These are phyloP conservation scores for Coffea eugenioides DNA, from an alignment of 257 asterid genomes.

Conservation along the genomic window DNA sequence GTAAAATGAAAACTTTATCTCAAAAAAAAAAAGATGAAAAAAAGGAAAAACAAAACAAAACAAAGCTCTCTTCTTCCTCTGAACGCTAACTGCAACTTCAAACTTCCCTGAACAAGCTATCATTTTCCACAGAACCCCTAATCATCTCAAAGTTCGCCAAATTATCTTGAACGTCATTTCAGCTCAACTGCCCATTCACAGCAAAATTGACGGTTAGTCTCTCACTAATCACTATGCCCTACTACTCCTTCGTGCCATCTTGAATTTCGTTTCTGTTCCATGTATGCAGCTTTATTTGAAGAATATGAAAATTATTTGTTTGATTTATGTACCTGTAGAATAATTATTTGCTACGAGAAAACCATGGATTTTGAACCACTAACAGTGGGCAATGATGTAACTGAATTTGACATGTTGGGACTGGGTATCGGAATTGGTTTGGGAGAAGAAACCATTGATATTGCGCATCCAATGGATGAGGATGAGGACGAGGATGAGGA, in stretches of 20 bases:
- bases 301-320: not conserved
- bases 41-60: not conserved
- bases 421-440: not conserved
- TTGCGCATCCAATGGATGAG: conserved; percentile 13
- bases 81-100: not conserved
- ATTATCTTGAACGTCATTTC: not conserved
- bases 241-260: no score
- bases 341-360: not conserved
- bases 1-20: no score
- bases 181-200: not conserved
- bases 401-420: conserved; percentile 21
- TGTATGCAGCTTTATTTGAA: not conserved
- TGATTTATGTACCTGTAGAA: not conserved
- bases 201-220: not conserved
- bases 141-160: conserved; percentile 12
- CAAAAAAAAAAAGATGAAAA: not conserved
- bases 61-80: not conserved
- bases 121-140: conserved; percentile 5
- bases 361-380: conserved; percentile 25
- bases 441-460: conserved; percentile 21
- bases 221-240: no score
- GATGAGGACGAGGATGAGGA: not conserved
- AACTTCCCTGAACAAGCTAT: not conserved
- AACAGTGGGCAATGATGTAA: conserved; percentile 23
- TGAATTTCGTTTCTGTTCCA: not conserved